These are phyloP conservation scores for Scedosporium apiospermum DNA, from an alignment of 2,329 filamentous ascomycete species.

Conservation along the genomic window DNA sequence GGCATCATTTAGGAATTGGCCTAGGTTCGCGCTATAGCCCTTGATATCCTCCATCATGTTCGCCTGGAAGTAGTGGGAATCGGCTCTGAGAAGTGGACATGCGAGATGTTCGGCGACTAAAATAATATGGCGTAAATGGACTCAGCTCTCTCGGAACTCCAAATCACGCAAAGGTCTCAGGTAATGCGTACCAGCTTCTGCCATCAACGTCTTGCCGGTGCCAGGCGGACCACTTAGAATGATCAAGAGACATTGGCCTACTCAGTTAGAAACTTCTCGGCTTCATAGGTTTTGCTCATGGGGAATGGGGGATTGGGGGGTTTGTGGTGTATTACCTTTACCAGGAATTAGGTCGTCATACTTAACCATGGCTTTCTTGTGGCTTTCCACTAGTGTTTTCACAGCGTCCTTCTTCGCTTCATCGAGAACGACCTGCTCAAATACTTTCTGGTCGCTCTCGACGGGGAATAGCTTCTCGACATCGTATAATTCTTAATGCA, in stretches of 20 bases:
- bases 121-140: background rate
- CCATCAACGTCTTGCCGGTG: background rate
- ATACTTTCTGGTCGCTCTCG: background rate
- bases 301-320: too few species aligned
- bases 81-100: background rate
- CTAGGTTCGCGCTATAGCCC: background rate
- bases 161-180: background rate
- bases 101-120: background rate
- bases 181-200: background rate
- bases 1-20: background rate
- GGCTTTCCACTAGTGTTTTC: background rate
- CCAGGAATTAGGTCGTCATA: background rate
- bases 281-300: too few species aligned
- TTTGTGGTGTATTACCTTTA: background rate
- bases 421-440: background rate
- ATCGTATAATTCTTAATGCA: background rate
- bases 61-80: background rate
- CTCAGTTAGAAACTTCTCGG: too few species aligned
- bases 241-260: background rate
- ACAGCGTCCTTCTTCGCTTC: background rate
- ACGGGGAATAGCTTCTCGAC: background rate
- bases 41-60: background rate
- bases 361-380: background rate
- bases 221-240: background rate
- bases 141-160: background rate